Evolutionary conservation across 495 filamentous ascomycete genomes (phyloP), one percentile per base, ranked within the genome.

Genomic region (Lindgomyces ingoldianus): DNA sequence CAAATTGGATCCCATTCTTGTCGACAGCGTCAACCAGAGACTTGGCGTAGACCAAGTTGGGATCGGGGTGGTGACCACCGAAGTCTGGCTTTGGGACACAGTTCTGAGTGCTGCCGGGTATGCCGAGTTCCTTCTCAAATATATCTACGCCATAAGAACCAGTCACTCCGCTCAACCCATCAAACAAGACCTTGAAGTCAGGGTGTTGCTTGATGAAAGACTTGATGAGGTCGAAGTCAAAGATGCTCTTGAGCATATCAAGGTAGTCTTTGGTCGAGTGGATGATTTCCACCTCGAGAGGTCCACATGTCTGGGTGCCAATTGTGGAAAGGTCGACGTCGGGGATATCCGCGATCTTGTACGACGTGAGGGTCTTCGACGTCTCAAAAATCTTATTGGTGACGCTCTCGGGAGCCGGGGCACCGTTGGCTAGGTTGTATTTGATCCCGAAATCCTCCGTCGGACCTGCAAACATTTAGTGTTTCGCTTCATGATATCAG

Each of bases 381-480:
- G 87, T 84, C 54, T 91, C 89, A 80, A 83, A 98, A 73, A 98
- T 98, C 81, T 96, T 96, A 84, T 98, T 95, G 62, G 94, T 98
- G 60, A 98, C 90, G 24, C 87, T 85, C 74, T 98, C 94, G 14
- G 94, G 94, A 53, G 94, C 94, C 22, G 94, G 94, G 27, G 91
- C 94, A 62, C 94, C 94, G 74, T 98, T 98, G 72, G 89, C 76
- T 51, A 98, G 82, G 82, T 98, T 98, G 83, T 98, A 98, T 80
- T 98, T 98, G 87, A 98, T 98, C 59, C 94, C 94, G 61, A 98
- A 98, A 79, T 98, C 94, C 75, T 91, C 86, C 62, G 84, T 86
- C 50, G 95, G 95, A 25, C 94, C 93, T 97, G 58, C 14, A 12
- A n/a, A 4, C 18, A 16, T 27, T 64, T 6, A 57, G 56, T 27